Conservation (phyloP, 192 early-diverging fungal species). For the Backusella westeae region DNA sequence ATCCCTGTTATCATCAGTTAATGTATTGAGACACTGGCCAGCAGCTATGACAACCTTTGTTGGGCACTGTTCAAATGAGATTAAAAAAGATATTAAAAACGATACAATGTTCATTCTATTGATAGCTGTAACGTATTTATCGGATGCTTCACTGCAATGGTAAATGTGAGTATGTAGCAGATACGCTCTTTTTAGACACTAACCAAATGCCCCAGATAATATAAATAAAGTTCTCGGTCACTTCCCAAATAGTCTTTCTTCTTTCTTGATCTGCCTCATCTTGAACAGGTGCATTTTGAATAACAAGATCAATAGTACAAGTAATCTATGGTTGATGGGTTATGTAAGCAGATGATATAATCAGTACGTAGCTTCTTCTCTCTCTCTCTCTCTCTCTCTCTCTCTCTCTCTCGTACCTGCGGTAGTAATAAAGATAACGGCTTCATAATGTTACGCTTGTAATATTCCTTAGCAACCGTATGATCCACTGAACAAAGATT, state of each 20-base stretch:
- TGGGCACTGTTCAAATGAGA: conserved; percentile 43
- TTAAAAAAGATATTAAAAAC: conserved; percentile 72
- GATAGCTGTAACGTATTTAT: conserved; percentile 62
- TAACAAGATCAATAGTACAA: conserved; percentile 29
- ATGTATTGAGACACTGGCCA: conserved; percentile 76
- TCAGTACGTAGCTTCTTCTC: no score
- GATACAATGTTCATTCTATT: conserved; percentile 59
- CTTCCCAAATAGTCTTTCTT: conserved; percentile 54
- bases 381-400: background rate
- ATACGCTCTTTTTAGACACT: background rate
- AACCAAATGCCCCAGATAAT: conserved; percentile 53
- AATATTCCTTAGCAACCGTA: conserved; percentile 57
- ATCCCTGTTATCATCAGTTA: conserved; percentile 75
- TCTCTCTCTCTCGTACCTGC: conserved; percentile 22
- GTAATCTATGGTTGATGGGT: conserved; percentile 20
- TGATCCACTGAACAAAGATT: conserved; percentile 56
- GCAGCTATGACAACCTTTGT: conserved; percentile 49
- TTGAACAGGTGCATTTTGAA: conserved; percentile 30
- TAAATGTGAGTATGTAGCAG: background rate
- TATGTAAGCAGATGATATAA: background rate
- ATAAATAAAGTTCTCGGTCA: conserved; percentile 56
- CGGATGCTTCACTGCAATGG: conserved; percentile 62
- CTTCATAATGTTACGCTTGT: conserved; percentile 49
- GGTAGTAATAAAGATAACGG: conserved; percentile 48
- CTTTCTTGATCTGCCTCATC: conserved; percentile 37